Evolutionary conservation across 2,329 filamentous ascomycete genomes (phyloP), one percentile per base, ranked within the genome.

Genomic region (Colletotrichum truncatum): DNA sequence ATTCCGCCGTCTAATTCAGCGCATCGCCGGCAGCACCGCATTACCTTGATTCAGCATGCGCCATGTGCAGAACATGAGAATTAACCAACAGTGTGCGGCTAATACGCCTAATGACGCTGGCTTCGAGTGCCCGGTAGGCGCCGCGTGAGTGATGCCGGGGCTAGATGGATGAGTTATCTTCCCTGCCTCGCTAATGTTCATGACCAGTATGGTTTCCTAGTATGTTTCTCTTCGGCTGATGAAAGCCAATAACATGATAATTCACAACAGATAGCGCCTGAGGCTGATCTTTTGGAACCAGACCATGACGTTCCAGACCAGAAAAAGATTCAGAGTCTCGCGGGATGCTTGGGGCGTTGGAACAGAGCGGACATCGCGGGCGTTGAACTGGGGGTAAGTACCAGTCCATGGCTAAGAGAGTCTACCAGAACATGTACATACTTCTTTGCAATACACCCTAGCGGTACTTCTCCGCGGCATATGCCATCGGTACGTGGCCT

Each of bases 31-130:
- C n/a, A n/a, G n/a, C 5, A 43, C 23, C n/a, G n/a, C n/a, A n/a
- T n/a, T n/a, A 28, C 32, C 41, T 48, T 48, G 18, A 54, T 41
- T 53, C 41, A 56, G 62, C 62, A 64, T 61, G 32, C 54, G 48
- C 39, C 48, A 30, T 41, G 8, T 18, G 28, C 14, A 14, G 4
- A n/a, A 26, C 26, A 49, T 23, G 23, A 4, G 10, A 28, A n/a
- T n/a, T 49, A 32, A 14, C 28, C 16, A 49, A 32, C 16, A 32
- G 6, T 21, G 43, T 14, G 49, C 49, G 49, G 49, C 49, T 39
- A 52, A 52, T 21, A 52, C 21, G 28, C 28, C n/a, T n/a, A n/a
- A n/a, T n/a, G n/a, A n/a, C n/a, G n/a, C n/a, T n/a, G n/a, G 32
- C 21, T 4, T 21, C 51, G 26, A 0, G 9, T 21, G 16, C 25